Conservation (phyloP, 1,139 yeast species). For the Magnusiomyces sp. region DNA sequence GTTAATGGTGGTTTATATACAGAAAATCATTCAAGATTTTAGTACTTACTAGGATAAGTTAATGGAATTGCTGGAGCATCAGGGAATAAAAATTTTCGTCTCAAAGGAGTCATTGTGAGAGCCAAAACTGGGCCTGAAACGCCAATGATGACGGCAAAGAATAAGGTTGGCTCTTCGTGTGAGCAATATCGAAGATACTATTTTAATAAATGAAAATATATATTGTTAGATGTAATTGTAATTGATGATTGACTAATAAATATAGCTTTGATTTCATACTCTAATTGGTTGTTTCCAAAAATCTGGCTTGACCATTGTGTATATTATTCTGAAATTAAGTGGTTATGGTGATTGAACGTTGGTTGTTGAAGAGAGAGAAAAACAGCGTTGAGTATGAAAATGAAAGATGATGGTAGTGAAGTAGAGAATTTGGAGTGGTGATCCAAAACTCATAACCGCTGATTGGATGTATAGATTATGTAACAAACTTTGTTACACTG, state of each 20-base stretch:
- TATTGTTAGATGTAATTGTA: too few species aligned
- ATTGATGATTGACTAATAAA: too few species aligned
- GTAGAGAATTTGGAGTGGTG: too few species aligned
- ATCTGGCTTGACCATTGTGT: constrained; percentile 6
- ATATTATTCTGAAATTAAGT: constrained; percentile 2
- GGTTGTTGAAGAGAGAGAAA: not conserved
- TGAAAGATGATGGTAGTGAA: not conserved
- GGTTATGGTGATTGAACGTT: constrained; percentile 2
- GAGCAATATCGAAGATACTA: constrained; percentile 78
- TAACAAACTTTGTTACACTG: too few species aligned
- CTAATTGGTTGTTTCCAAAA: constrained; percentile 23
- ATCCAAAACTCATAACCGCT: too few species aligned
- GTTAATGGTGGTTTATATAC: not conserved
- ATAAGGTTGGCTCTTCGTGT: constrained; percentile 70
- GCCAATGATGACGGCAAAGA: constrained; percentile 62
- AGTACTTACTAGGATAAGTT: constrained; percentile 47
- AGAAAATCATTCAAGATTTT: not conserved
- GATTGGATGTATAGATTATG: not conserved
- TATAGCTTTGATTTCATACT: constrained; percentile 13
- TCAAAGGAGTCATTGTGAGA: constrained; percentile 54
- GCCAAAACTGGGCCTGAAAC: constrained; percentile 57
- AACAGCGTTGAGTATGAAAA: not conserved
- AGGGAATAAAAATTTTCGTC: constrained; percentile 56
- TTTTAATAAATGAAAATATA: too few species aligned
- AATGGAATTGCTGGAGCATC: constrained; percentile 64